phyloP scores from a whole-genome alignment of 345 rosid species.

The Gossypium longicalyx region DNA sequence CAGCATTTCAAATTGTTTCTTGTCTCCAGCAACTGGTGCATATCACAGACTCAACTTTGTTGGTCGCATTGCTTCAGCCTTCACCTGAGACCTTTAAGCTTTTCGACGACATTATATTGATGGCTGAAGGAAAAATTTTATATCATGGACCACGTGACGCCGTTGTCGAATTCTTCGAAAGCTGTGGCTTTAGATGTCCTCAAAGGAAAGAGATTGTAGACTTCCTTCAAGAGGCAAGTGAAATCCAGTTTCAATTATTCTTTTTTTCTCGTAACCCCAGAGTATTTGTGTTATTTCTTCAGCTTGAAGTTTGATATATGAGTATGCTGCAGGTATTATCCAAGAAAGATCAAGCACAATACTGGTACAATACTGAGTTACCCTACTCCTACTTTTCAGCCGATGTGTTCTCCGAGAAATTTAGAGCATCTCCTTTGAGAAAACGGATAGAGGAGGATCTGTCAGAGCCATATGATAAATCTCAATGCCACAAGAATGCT shows the following conservation, averaged over 20 bases:
- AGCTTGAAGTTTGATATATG: neutral
- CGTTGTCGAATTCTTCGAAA: constrained; percentile 41
- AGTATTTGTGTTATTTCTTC: neutral
- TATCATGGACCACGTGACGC: constrained; percentile 50
- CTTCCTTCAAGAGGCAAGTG: constrained; percentile 56
- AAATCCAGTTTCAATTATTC: neutral
- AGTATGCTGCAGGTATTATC: constrained; percentile 46
- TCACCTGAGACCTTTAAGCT: constrained; percentile 59
- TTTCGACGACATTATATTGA: constrained; percentile 54
- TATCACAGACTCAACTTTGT: constrained; percentile 43
- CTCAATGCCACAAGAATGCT: constrained; percentile 35
- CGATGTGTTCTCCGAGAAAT: constrained; percentile 35
- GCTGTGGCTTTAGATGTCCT: constrained; percentile 61
- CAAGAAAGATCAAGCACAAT: constrained; percentile 58
- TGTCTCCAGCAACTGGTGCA: constrained; percentile 61
- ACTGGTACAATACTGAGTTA: constrained; percentile 35
- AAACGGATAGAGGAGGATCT: constrained; percentile 32
- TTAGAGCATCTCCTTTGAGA: constrained; percentile 33
- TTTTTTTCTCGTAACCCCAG: neutral
- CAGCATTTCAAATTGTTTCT: constrained; percentile 52
- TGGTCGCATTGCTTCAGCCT: constrained; percentile 69
- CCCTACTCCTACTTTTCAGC: constrained; percentile 37
- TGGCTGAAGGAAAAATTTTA: constrained; percentile 59
- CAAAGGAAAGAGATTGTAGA: constrained; percentile 60
- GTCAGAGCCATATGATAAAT: constrained; percentile 33